Percentiles rank a stretch among this genome's conserved stretches.
Evolutionary conservation across 768 basidiomycete species (phyloP).

Genomic region (Macrolepiota dolichaula): DNA sequence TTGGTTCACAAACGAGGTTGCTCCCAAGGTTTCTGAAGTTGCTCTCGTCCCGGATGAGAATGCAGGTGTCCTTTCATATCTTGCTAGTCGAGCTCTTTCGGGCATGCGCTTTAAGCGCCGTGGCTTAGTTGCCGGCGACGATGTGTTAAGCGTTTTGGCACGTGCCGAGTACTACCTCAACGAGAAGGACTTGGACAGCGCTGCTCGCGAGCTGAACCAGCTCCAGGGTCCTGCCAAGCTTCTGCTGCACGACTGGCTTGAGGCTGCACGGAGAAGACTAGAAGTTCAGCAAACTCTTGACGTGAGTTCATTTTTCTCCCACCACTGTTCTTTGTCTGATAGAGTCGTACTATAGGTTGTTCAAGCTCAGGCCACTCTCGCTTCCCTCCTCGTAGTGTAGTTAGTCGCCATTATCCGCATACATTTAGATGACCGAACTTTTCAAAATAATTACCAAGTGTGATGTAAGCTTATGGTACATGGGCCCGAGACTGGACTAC

Average conservation of each 20-base stretch:
- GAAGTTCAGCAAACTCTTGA: slow-evolving; percentile 93
- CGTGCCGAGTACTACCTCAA: slow-evolving; percentile 86
- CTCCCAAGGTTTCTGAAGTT: slow-evolving; percentile 82
- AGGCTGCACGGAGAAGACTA: slow-evolving; percentile 80
- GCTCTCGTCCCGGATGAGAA: slow-evolving; percentile 90
- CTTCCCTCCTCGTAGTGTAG: slow-evolving; percentile 74
- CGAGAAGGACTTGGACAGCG: slow-evolving; percentile 90
- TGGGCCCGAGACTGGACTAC: too few species aligned
- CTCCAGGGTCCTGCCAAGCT: slow-evolving; percentile 77
- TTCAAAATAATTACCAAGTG: background rate
- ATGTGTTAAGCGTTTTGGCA: slow-evolving; percentile 83
- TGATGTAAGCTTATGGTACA: background rate
- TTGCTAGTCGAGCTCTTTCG: slow-evolving; percentile 77
- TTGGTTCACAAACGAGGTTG: slow-evolving; percentile 87
- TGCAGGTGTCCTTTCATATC: slow-evolving; percentile 83
- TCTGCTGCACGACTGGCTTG: slow-evolving; percentile 83
- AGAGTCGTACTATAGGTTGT: slow-evolving; percentile 52
- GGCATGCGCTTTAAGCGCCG: slow-evolving; percentile 75
- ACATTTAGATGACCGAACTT: slow-evolving; percentile 5
- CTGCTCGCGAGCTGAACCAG: slow-evolving; percentile 89
- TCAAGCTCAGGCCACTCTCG: slow-evolving; percentile 79
- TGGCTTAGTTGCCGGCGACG: slow-evolving; percentile 75
- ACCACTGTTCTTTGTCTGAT: slow-evolving; percentile 7
- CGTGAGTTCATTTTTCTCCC: slow-evolving; percentile 35
- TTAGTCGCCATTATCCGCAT: slow-evolving; percentile 13